phyloP scores from a whole-genome alignment of 75 land plant species.

The Picea glauca region DNA sequence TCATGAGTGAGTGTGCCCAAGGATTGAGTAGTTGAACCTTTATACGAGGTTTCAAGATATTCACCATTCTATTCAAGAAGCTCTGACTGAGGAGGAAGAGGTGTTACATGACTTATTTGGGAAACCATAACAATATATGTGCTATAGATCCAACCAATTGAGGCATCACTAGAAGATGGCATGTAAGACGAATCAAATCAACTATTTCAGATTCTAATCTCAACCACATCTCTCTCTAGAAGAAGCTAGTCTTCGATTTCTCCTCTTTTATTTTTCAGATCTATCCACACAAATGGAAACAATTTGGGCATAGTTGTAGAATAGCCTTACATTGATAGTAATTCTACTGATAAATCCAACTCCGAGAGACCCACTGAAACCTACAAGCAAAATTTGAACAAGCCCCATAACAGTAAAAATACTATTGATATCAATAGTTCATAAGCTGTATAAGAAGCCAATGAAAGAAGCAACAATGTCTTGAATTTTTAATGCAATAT shows the following conservation, averaged over 20 bases:
- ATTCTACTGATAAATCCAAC: not conserved
- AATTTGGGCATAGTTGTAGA: not conserved
- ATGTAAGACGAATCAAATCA: too few species aligned
- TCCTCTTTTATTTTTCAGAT: not conserved
- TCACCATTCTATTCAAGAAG: too few species aligned
- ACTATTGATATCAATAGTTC: not conserved
- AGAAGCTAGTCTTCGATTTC: not conserved
- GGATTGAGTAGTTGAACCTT: too few species aligned
- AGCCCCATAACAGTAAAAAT: not conserved
- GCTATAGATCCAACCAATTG: too few species aligned
- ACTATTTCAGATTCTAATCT: not conserved
- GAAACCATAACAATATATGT: too few species aligned
- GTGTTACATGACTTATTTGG: too few species aligned
- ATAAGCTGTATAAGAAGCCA: not conserved
- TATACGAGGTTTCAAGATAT: too few species aligned
- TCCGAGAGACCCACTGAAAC: not conserved
- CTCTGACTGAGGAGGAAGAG: too few species aligned
- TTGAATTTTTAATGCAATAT: slow-evolving; percentile 60
- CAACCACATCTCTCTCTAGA: not conserved
- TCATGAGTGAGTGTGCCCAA: too few species aligned
- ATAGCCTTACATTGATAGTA: not conserved
- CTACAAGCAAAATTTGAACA: not conserved
- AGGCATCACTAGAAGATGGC: too few species aligned
- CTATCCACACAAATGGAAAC: not conserved
- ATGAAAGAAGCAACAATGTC: not conserved